A percentile compares a stretch with the other conserved stretches of the same genome.
phyloP scores from a whole-genome alignment of 352 stramenopile genomes.

The Phytophthora ramorum region DNA sequence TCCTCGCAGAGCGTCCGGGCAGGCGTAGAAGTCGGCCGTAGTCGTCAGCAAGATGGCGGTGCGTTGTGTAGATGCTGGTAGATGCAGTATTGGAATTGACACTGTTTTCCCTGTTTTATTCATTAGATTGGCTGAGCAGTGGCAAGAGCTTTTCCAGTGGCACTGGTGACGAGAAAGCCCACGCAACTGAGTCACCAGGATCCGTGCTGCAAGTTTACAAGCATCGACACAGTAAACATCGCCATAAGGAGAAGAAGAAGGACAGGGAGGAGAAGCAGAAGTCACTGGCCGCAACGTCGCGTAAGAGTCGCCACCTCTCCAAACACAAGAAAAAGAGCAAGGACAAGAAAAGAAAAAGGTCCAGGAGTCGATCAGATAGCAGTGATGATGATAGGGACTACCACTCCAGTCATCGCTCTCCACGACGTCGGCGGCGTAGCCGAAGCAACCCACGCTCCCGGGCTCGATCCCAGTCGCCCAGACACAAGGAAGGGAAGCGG shows the following conservation, averaged over 20 bases:
- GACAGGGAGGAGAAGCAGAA: conserved; percentile 24
- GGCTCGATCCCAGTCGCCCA: conserved; percentile 15
- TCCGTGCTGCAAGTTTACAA: conserved; percentile 46
- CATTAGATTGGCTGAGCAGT: conserved; percentile 56
- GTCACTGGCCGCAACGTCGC: neutral
- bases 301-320: conserved; percentile 21
- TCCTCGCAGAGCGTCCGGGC: conserved; percentile 2
- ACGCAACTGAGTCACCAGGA: neutral
- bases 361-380: conserved; percentile 15
- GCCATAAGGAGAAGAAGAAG: conserved; percentile 35
- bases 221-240: conserved; percentile 20
- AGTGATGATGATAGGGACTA: conserved; percentile 18
- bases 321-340: conserved; percentile 51
- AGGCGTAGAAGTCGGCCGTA: neutral
- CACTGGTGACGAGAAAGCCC: conserved; percentile 8
- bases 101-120: neutral
- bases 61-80: neutral
- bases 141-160: conserved; percentile 39
- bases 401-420: conserved; percentile 8
- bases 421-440: conserved; percentile 6
- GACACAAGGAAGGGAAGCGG: conserved; percentile 10
- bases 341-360: conserved; percentile 34
- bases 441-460: conserved; percentile 22
- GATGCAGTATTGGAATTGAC: neutral
- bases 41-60: conserved; percentile 7